A percentile compares a stretch with the other conserved stretches of the same genome.
Evolutionary conservation across 371 early-diverging fungal genomes (phyloP).

Genomic region (Apophysomyces elegans): DNA sequence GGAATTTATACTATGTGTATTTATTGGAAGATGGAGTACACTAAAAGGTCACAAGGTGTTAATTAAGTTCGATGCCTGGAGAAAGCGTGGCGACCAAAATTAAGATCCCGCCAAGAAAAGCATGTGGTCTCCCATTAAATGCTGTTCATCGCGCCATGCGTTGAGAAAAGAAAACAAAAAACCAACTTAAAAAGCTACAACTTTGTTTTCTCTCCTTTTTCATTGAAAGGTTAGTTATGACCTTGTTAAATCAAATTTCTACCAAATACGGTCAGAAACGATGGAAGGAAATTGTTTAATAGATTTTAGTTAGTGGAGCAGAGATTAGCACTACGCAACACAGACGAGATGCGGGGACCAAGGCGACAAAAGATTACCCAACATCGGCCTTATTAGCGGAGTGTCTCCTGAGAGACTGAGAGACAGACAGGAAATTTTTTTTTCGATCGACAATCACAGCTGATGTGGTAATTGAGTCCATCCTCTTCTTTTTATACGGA

Average conservation of each 20-base stretch:
- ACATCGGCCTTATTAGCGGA: neutral
- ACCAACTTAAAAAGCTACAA: neutral
- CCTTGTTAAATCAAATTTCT: no score
- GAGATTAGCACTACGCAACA: no score
- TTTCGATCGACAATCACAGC: conserved; percentile 7
- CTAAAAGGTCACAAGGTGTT: neutral
- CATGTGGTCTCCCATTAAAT: conserved; percentile 8
- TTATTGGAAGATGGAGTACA: neutral
- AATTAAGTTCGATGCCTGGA: neutral
- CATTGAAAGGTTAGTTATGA: no score
- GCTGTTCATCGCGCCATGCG: conserved; percentile 4
- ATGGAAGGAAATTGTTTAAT: no score
- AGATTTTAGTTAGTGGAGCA: no score
- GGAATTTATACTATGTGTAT: neutral
- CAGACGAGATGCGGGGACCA: no score
- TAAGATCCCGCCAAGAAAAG: neutral
- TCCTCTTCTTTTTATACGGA: neutral
- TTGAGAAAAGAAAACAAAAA: neutral
- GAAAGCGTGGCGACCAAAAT: conserved; percentile 1
- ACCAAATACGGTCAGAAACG: no score
- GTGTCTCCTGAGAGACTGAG: neutral
- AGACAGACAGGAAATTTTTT: neutral
- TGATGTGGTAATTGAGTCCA: neutral
- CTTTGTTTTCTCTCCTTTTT: no score
- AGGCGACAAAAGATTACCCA: no score